phyloP scores from a whole-genome alignment of 495 filamentous ascomycete genomes.

The Usnea hakonensis region DNA sequence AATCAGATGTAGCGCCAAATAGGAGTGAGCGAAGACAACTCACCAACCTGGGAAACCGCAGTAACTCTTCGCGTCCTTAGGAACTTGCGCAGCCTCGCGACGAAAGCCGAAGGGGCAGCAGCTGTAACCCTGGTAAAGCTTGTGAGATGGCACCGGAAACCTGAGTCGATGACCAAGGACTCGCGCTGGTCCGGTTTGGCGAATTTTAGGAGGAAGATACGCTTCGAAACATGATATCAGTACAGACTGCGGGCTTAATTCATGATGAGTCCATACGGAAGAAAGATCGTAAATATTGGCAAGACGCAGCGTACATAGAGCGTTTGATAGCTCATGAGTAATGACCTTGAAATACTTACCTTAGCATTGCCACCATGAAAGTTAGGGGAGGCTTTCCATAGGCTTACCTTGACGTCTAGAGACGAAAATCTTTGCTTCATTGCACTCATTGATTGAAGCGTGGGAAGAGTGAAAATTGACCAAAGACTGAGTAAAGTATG shows the following conservation, averaged over 20 bases:
- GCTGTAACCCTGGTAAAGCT: slow-evolving; percentile 80
- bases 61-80: slow-evolving; percentile 83
- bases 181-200: slow-evolving; percentile 79
- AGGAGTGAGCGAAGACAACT: not conserved
- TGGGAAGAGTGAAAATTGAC: not conserved
- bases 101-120: slow-evolving; percentile 73
- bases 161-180: slow-evolving; percentile 86
- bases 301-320: slow-evolving; percentile 68
- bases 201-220: slow-evolving; percentile 90
- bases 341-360: slow-evolving; percentile 63
- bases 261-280: slow-evolving; percentile 42
- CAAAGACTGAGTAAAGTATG: too few species aligned
- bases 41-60: slow-evolving; percentile 68
- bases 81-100: slow-evolving; percentile 72
- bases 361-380: not conserved
- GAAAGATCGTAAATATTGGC: slow-evolving; percentile 94
- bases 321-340: slow-evolving; percentile 75
- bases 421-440: slow-evolving; percentile 99
- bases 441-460: not conserved
- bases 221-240: slow-evolving; percentile 32
- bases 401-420: slow-evolving; percentile 69
- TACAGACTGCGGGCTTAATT: not conserved
- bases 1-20: not conserved
- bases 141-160: slow-evolving; percentile 92
- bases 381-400: not conserved